Evolutionary conservation across 2,329 filamentous ascomycete genomes (phyloP), one percentile per base, ranked within the genome.

Genomic region (Boeremia lycopersici): DNA sequence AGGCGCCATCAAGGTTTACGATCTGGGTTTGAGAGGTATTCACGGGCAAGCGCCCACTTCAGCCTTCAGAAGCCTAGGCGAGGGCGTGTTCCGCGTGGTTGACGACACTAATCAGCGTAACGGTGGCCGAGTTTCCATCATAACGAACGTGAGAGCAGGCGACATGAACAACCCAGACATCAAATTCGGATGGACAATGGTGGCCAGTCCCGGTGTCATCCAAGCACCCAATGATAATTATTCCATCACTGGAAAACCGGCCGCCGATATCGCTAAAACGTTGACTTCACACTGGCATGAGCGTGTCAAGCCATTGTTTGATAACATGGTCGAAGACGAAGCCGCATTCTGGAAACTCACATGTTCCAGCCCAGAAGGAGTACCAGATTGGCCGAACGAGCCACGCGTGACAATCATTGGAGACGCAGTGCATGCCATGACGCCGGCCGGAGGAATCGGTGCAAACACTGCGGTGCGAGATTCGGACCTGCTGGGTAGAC

Each of bases 331-430:
- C 5, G 81, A 80, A 50, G 59, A 70, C 0, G 83, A 88, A 59
- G 82, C 85, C 0, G 85, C 86, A 0, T 88, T 88, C 60, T 87
- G 84, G 84, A 88, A 86, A 62, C 87, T 88, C 42, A 87, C 85
- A 2, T 87, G 84, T 60, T 86, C 84, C 0, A 81, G 78, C 0
- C 85, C 85, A 0, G 76, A 76, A 0, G 84, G 85, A 1, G 83
- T 88, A 0, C 85, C 86, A 0, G 77, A 82, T 39, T 88, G 86
- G 86, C 62, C 73, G 8, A 87, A 84, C 39, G 79, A 85, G 48
- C 78, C 81, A 0, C 77, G 84, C 0, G 74, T 80, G 1, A 79
- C 78, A 0, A 53, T 80, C 2, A 70, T 80, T 19, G 78, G 78
- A 9, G 78, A 80, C 51, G 76, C 78, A 1, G 74, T 76, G 3